Conservation (phyloP, 495 filamentous ascomycete genomes). For the Corynascus novoguineensis region DNA sequence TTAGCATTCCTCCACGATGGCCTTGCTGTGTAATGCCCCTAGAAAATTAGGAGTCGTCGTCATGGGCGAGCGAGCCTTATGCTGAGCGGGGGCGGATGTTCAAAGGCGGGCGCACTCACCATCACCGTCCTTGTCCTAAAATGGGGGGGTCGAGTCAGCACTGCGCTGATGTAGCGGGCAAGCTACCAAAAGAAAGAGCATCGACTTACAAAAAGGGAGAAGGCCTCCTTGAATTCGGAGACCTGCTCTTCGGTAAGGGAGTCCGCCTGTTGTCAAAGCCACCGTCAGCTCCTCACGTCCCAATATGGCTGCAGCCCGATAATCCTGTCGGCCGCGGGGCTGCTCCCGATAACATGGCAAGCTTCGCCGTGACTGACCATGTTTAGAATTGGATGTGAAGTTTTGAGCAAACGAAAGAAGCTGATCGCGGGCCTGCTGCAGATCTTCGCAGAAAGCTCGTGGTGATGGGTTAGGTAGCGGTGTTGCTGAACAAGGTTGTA, state of each 20-base stretch:
- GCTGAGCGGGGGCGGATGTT: slow-evolving; percentile 1
- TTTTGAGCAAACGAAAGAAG: not conserved
- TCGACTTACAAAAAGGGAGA: slow-evolving; percentile 94
- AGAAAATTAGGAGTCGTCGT: not conserved
- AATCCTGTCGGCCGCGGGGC: slow-evolving; percentile 30
- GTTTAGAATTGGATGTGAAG: not conserved
- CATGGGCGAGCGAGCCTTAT: slow-evolving; percentile 1
- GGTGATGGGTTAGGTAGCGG: slow-evolving; percentile 7
- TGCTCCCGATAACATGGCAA: slow-evolving; percentile 2
- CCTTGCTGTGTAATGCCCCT: not conserved
- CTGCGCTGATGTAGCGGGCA: not conserved
- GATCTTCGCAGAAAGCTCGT: slow-evolving; percentile 6
- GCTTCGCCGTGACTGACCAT: slow-evolving; percentile 13
- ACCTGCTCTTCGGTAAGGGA: slow-evolving; percentile 98
- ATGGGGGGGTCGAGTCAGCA: slow-evolving; percentile 14
- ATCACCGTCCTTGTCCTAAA: slow-evolving; percentile 99
- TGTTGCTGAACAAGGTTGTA: slow-evolving; percentile 13
- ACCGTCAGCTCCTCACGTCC: slow-evolving; percentile 22
- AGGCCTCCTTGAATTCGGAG: slow-evolving; percentile 99
- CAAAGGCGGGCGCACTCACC: slow-evolving; percentile 57
- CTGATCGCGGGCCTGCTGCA: not conserved
- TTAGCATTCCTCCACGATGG: slow-evolving; percentile 19
- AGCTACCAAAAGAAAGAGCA: not conserved
- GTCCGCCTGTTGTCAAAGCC: slow-evolving; percentile 57
- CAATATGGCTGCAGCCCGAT: slow-evolving; percentile 6